Evolutionary conservation across 2,329 filamentous ascomycete genomes (phyloP), one percentile per base, ranked within the genome.

Genomic region (Venturia asperata): DNA sequence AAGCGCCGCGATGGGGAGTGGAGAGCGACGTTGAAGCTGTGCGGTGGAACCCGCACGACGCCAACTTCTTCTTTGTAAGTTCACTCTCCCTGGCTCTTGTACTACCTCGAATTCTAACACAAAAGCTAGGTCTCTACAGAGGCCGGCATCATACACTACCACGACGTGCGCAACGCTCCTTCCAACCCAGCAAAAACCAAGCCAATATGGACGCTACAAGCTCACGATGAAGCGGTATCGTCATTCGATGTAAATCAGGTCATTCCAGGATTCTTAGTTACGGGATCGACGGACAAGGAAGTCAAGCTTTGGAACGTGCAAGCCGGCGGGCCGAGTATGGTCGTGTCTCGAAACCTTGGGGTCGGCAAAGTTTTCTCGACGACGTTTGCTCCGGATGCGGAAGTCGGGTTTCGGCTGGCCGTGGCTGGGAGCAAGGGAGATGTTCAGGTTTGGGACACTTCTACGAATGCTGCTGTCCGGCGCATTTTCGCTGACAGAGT

Each of bases 281-380:
- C 94, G 0, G 94, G 92, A 3, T 96, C 92, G 1, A 92, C 90
- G 17, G 94, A 99, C 81, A 93, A 91, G 80, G 90, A 89, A 6
- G 92, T 97, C 71, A 99, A 99, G 82, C 82, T 99, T 66, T 99
- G 94, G 94, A 96, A 96, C 77, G 86, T 97, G 66, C 84, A 88
- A 70, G 77, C 88, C 15, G 84, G 85, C 49, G 92, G 91, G 1
- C 94, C 94, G 1, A 90, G 87, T 67, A 90, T 99, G 85, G 91
- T 99, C 1, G 90, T 95, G 5, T 90, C 90, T 34, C 87, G 94
- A 70, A 93, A 97, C 75, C 80, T 97, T 58, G 94, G 95, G 64
- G 90, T 99, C 21, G 94, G 94, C 67, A 95, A 93, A 78, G 89
- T 99, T 45, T 99, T 99, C 77, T 91, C 91, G 13, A 89, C 92